These are phyloP conservation scores for Aquilaria agallochum DNA, from an alignment of 441 rosid genomes.

Conservation along the genomic window DNA sequence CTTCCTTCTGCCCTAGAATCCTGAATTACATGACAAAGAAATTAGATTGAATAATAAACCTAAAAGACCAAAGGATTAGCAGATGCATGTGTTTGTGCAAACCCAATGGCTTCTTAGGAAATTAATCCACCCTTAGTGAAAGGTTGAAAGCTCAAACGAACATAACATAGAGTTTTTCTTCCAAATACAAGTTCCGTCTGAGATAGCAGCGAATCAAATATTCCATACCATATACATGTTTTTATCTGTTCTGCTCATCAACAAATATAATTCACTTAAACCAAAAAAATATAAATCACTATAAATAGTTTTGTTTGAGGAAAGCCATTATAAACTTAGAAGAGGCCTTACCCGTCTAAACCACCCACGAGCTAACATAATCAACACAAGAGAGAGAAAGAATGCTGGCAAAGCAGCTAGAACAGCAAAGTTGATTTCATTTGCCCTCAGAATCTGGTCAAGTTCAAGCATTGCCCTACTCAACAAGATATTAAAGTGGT, in stretches of 20 bases:
- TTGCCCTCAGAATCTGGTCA: conserved; percentile 95
- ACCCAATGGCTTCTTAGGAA: too few species aligned
- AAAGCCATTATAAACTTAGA: background rate
- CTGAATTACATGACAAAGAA: conserved; percentile 29
- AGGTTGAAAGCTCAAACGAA: too few species aligned
- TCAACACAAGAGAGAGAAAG: conserved; percentile 61
- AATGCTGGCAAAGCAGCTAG: conserved; percentile 96
- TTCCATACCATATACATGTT: too few species aligned
- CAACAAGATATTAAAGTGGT: conserved; percentile 16
- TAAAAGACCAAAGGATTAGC: conserved; percentile 3
- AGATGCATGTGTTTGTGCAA: too few species aligned
- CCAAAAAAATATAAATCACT: background rate
- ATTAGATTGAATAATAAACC: conserved; percentile 8
- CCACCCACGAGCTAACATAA: conserved; percentile 71
- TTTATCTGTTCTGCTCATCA: background rate
- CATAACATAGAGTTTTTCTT: too few species aligned
- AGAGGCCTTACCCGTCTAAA: conserved; percentile 50
- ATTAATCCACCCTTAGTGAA: too few species aligned
- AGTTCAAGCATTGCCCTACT: conserved; percentile 97
- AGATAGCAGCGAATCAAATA: too few species aligned
- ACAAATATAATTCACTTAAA: conserved; percentile 14
- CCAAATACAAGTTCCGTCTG: too few species aligned
- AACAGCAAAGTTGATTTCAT: conserved; percentile 95
- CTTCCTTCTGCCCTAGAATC: conserved; percentile 91
- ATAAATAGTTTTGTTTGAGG: background rate